These are phyloP conservation scores for Eucalyptus tenuipes DNA, from an alignment of 345 rosid genomes.

Conservation along the genomic window DNA sequence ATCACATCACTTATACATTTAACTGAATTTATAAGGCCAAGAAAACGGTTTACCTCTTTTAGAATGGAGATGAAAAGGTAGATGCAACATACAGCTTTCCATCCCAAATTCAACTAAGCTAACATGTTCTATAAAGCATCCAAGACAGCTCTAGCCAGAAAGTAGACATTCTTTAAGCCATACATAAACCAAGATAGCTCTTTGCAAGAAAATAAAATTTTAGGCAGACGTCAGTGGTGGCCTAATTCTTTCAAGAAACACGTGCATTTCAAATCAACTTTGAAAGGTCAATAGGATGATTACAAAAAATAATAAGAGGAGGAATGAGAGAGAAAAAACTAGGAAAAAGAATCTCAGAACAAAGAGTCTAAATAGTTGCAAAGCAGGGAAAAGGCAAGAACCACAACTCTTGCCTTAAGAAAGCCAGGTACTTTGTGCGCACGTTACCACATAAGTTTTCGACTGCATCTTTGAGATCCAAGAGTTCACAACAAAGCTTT, in stretches of 20 bases:
- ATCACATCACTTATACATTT: not conserved
- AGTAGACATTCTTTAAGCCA: not conserved
- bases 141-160: not conserved
- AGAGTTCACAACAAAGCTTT: conserved; percentile 86
- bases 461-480: conserved; percentile 96
- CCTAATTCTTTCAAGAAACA: not conserved
- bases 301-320: not conserved
- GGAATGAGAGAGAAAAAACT: not conserved
- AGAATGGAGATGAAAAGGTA: not conserved
- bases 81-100: not conserved
- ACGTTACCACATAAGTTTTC: conserved; percentile 78
- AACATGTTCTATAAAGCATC: not conserved
- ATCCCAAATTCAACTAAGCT: not conserved
- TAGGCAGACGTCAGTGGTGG: not conserved
- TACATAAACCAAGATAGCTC: not conserved
- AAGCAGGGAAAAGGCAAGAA: not conserved
- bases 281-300: not conserved
- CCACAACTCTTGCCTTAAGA: conserved; percentile 40
- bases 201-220: not conserved
- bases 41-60: not conserved
- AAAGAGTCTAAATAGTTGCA: not conserved
- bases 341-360: not conserved
- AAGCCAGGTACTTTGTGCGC: conserved; percentile 72
- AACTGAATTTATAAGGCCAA: not conserved
- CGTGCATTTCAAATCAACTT: not conserved